phyloP scores from a whole-genome alignment of 305 asterid genomes.

The Plantago lanceolata region DNA sequence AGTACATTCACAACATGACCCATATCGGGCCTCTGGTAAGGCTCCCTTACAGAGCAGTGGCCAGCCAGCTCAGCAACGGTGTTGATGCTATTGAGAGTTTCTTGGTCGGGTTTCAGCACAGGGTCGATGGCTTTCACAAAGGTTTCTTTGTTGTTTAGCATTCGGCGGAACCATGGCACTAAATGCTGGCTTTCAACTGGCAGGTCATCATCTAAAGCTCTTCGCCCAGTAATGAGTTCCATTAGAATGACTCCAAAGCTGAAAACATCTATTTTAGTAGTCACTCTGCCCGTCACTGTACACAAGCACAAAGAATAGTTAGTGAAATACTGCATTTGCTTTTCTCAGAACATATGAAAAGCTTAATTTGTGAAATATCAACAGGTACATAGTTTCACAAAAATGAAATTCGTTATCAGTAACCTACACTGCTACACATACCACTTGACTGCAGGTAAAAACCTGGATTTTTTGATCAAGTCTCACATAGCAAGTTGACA shows the following conservation, averaged over 20 bases:
- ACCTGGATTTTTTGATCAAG: too few relatives aligned
- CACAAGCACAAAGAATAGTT: neutral
- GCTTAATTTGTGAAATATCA: neutral
- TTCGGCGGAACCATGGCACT: constrained; percentile 88
- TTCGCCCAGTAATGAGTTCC: constrained; percentile 89
- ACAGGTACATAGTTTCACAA: neutral
- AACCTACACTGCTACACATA: neutral
- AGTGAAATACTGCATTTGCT: neutral
- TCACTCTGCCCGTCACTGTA: constrained; percentile 88
- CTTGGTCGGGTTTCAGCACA: constrained; percentile 52
- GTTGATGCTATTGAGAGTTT: constrained; percentile 57
- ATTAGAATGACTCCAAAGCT: constrained; percentile 86
- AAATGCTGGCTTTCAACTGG: constrained; percentile 82
- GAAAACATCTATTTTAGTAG: constrained; percentile 85
- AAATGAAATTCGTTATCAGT: neutral
- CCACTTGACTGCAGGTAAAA: neutral
- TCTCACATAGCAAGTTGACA: too few relatives aligned
- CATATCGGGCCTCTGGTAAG: constrained; percentile 90
- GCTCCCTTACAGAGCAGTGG: constrained; percentile 83
- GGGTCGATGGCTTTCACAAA: constrained; percentile 63
- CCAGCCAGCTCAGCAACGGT: constrained; percentile 88
- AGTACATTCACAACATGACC: constrained; percentile 85
- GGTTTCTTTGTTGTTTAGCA: constrained; percentile 57
- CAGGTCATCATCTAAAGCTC: constrained; percentile 62
- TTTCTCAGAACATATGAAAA: neutral